phyloP scores from a whole-genome alignment of 345 rosid genomes.

The Physaria fendleri region DNA sequence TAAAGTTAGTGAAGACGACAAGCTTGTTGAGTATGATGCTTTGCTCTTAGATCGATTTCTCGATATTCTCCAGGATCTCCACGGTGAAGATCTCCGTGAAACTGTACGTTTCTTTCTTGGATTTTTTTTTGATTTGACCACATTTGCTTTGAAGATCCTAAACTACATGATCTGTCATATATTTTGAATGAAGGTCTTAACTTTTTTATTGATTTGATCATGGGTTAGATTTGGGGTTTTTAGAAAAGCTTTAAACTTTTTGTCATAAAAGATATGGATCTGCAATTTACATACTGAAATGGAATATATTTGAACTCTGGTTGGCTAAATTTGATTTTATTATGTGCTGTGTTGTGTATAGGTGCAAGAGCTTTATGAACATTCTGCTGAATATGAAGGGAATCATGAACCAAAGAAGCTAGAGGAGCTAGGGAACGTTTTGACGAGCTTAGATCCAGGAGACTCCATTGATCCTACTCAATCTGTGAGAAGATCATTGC shows the following conservation, averaged over 20 bases:
- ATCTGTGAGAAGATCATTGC: constrained; percentile 89
- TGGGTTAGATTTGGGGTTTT: not conserved
- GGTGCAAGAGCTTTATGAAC: constrained; percentile 98
- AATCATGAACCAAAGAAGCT: constrained; percentile 62
- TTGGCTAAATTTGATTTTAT: not conserved
- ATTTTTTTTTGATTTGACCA: not conserved
- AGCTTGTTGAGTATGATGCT: constrained; percentile 93
- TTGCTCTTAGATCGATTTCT: constrained; percentile 87
- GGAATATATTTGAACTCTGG: no score
- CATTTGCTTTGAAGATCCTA: not conserved
- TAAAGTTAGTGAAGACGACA: constrained; percentile 93
- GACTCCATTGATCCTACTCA: constrained; percentile 98
- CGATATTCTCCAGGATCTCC: constrained; percentile 92
- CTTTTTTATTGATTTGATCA: not conserved
- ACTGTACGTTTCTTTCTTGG: constrained; percentile 39
- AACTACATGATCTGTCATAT: not conserved
- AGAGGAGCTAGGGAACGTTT: constrained; percentile 75
- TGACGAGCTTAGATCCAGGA: constrained; percentile 90
- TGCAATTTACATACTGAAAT: not conserved
- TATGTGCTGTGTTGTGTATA: constrained; percentile 24
- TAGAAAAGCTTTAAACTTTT: not conserved
- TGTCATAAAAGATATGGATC: not conserved
- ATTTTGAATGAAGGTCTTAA: not conserved
- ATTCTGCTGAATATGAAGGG: constrained; percentile 90
- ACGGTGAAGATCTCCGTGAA: constrained; percentile 92